Conservation (phyloP, 371 early-diverging fungal species). For the Mucor irregularis region DNA sequence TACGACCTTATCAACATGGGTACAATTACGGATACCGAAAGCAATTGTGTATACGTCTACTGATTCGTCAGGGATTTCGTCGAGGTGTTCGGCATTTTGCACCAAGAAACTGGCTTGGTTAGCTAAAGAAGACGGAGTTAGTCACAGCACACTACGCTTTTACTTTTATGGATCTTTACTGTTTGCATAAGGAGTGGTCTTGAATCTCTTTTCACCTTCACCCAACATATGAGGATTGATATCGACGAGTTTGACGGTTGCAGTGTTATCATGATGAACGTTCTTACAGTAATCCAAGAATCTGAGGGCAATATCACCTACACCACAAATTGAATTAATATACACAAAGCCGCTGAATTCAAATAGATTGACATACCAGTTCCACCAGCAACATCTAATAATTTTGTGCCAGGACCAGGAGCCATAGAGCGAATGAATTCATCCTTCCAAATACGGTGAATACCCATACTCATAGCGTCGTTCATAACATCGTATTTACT, state of each 20-base stretch:
- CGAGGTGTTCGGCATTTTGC: conserved; percentile 91
- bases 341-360: too few relatives aligned
- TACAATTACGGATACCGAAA: conserved; percentile 97
- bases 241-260: conserved; percentile 89
- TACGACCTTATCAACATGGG: conserved; percentile 88
- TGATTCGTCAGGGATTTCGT: conserved; percentile 70
- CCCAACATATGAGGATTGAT: conserved; percentile 95
- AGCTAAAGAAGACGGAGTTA: conserved; percentile 34
- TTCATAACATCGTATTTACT: conserved; percentile 96
- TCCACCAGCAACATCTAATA: conserved; percentile 97
- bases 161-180: conserved; percentile 41
- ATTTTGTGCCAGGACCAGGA: conserved; percentile 81
- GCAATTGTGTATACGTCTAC: conserved; percentile 95
- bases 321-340: too few relatives aligned
- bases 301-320: conserved; percentile 92
- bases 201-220: conserved; percentile 83
- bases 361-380: too few relatives aligned
- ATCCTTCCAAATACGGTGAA: conserved; percentile 96
- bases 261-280: conserved; percentile 64
- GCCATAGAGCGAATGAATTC: conserved; percentile 84
- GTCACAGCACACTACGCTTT: not conserved
- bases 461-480: conserved; percentile 92
- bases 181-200: conserved; percentile 56
- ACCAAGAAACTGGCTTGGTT: conserved; percentile 69
- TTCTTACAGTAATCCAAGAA: conserved; percentile 83